Conservation (phyloP, 768 basidiomycete species). For the Agrocybe pediades region DNA sequence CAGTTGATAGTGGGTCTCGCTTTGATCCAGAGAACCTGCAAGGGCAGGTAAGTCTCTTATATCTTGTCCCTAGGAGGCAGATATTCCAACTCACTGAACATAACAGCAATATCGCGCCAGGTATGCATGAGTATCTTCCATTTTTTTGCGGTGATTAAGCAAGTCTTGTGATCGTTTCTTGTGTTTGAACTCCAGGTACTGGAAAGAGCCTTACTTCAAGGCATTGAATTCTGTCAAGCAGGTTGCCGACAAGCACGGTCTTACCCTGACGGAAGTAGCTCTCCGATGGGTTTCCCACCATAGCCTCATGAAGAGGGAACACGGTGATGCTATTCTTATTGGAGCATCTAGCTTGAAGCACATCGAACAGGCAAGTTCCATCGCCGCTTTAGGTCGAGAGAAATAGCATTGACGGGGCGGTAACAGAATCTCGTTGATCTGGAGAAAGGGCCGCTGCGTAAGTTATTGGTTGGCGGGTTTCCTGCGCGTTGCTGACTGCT, state of each 20-base stretch:
- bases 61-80: too few relatives aligned
- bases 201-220: conserved; percentile 55
- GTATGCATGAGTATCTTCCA: neutral
- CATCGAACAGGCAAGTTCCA: conserved; percentile 44
- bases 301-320: conserved; percentile 46
- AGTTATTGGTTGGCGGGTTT: conserved; percentile 12
- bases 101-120: conserved; percentile 3
- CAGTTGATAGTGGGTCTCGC: conserved; percentile 52
- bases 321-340: conserved; percentile 56
- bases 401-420: neutral
- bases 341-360: conserved; percentile 63
- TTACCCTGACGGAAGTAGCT: conserved; percentile 56
- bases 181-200: conserved; percentile 39
- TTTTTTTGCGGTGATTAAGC: neutral
- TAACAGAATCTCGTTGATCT: conserved; percentile 48
- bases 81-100: conserved; percentile 45
- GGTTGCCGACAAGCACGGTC: conserved; percentile 44
- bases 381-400: neutral
- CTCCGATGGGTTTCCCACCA: conserved; percentile 67
- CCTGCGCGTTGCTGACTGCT: neutral
- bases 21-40: conserved; percentile 50
- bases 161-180: too few relatives aligned
- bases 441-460: conserved; percentile 59
- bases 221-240: conserved; percentile 45
- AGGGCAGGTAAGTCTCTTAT: conserved; percentile 44